These are phyloP conservation scores for Quambalaria eucalypti DNA, from an alignment of 1,284 basidiomycete species.

Conservation along the genomic window DNA sequence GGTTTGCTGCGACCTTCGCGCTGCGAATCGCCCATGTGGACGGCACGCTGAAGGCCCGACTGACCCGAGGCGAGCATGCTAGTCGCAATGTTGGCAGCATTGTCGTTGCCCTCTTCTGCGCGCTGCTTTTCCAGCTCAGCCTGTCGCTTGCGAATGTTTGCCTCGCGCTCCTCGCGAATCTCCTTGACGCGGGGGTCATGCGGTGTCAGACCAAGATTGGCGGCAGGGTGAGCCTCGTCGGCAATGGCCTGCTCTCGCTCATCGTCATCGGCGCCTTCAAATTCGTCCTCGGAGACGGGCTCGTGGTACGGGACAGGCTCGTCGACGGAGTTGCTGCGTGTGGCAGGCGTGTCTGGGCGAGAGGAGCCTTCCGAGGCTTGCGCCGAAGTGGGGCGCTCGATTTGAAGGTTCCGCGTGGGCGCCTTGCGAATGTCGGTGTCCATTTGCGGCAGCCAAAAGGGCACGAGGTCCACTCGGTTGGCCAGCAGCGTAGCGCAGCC, in stretches of 20 bases:
- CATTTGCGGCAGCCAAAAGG: slow-evolving; percentile 91
- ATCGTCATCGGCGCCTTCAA: slow-evolving; percentile 31
- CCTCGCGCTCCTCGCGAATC: slow-evolving; percentile 38
- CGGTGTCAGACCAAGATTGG: slow-evolving; percentile 35
- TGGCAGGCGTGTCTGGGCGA: slow-evolving; percentile 26
- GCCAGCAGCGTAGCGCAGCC: slow-evolving; percentile 88
- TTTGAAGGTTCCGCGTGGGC: slow-evolving; percentile 28
- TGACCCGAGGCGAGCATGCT: slow-evolving; percentile 19
- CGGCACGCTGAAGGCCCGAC: background rate
- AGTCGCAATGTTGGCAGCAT: slow-evolving; percentile 15
- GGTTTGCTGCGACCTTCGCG: background rate
- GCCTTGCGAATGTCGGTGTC: slow-evolving; percentile 55
- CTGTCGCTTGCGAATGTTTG: slow-evolving; percentile 35
- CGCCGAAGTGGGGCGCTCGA: slow-evolving; percentile 30
- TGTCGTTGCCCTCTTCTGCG: slow-evolving; percentile 18
- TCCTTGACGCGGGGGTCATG: slow-evolving; percentile 40
- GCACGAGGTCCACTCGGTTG: slow-evolving; percentile 90
- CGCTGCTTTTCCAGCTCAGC: slow-evolving; percentile 37
- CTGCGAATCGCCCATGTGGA: background rate
- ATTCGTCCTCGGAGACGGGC: slow-evolving; percentile 45
- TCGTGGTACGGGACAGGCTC: slow-evolving; percentile 35
- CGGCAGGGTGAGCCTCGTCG: slow-evolving; percentile 35
- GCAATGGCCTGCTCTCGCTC: slow-evolving; percentile 31
- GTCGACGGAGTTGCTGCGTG: slow-evolving; percentile 3
- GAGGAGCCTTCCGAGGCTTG: slow-evolving; percentile 15